Conservation (phyloP, 805 yeast species). For the Yamadazyma tumulicola region DNA sequence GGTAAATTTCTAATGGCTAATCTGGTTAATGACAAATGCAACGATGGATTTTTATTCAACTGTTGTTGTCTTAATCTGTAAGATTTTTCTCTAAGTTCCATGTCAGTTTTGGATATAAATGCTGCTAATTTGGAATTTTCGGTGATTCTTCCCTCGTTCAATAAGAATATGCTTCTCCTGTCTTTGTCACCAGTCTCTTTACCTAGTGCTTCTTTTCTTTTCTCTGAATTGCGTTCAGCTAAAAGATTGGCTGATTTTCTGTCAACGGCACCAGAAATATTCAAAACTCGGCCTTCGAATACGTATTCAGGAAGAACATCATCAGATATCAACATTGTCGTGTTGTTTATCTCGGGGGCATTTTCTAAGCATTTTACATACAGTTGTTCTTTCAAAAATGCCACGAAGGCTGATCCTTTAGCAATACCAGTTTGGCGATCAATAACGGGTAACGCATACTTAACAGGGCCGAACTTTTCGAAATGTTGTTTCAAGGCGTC, state of each 20-base stretch:
- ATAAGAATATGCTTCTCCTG: slow-evolving; percentile 75
- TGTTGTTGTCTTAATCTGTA: slow-evolving; percentile 84
- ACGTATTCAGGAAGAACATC: slow-evolving; percentile 89
- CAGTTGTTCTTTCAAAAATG: slow-evolving; percentile 62
- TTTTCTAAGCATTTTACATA: slow-evolving; percentile 65
- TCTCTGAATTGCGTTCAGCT: slow-evolving; percentile 67
- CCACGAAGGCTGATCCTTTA: slow-evolving; percentile 93
- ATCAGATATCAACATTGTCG: slow-evolving; percentile 79
- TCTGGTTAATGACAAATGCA: slow-evolving; percentile 92
- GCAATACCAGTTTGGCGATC: slow-evolving; percentile 85
- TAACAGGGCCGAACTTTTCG: slow-evolving; percentile 76
- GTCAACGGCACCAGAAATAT: slow-evolving; percentile 81
- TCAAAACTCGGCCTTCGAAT: slow-evolving; percentile 86
- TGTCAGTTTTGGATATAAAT: slow-evolving; percentile 62
- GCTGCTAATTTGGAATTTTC: slow-evolving; percentile 76
- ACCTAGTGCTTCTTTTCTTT: slow-evolving; percentile 74
- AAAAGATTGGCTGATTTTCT: slow-evolving; percentile 75
- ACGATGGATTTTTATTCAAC: slow-evolving; percentile 82
- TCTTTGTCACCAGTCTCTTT: slow-evolving; percentile 78
- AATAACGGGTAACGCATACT: slow-evolving; percentile 89
- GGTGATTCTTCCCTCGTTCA: slow-evolving; percentile 92
- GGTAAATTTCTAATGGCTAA: slow-evolving; percentile 93
- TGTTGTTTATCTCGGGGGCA: slow-evolving; percentile 68
- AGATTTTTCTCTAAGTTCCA: slow-evolving; percentile 86
- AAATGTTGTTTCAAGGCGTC: slow-evolving; percentile 80